A percentile compares a stretch with the other conserved stretches of the same genome.
These are phyloP conservation scores for Fusarium staphyleae DNA, from an alignment of 2,329 filamentous ascomycete genomes.

Conservation along the genomic window DNA sequence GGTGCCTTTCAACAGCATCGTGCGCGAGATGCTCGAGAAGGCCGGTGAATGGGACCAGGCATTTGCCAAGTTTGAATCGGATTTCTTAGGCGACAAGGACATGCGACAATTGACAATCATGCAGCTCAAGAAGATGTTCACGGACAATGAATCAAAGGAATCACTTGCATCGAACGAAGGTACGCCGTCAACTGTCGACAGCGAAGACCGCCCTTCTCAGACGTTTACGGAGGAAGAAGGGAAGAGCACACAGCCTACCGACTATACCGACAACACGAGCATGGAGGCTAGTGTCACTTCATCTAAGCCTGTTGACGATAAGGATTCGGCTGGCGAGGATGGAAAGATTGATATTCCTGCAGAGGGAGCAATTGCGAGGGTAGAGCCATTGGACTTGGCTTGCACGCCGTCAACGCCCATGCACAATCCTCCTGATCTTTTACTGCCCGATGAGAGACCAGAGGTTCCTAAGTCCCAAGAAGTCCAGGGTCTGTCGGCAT, in stretches of 20 bases:
- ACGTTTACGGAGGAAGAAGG: constrained; percentile 56
- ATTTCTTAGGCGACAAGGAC: constrained; percentile 96
- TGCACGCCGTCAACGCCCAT: constrained; percentile 43
- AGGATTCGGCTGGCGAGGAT: constrained; percentile 39
- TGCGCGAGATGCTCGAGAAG: constrained; percentile 90
- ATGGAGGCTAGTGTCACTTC: constrained; percentile 45
- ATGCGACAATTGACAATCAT: constrained; percentile 90
- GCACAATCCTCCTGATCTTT: constrained; percentile 18
- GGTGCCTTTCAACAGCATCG: constrained; percentile 87
- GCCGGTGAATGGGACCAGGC: constrained; percentile 91
- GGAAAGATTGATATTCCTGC: constrained; percentile 42
- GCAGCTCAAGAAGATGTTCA: constrained; percentile 93
- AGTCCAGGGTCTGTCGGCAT: constrained; percentile 18
- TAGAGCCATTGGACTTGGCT: constrained; percentile 60
- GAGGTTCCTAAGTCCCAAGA: constrained; percentile 1
- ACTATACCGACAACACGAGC: constrained; percentile 46
- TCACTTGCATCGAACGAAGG: constrained; percentile 76
- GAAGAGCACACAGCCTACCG: constrained; percentile 54
- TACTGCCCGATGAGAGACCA: constrained; percentile 5
- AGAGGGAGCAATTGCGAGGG: constrained; percentile 52
- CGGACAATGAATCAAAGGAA: constrained; percentile 85
- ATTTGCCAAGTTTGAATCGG: constrained; percentile 89
- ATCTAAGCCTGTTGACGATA: constrained; percentile 37
- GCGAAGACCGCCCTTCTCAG: constrained; percentile 56
- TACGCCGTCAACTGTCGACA: constrained; percentile 60